These are phyloP conservation scores for Trichoderma sp. DNA, from an alignment of 2,329 filamentous ascomycete genomes.

Conservation along the genomic window DNA sequence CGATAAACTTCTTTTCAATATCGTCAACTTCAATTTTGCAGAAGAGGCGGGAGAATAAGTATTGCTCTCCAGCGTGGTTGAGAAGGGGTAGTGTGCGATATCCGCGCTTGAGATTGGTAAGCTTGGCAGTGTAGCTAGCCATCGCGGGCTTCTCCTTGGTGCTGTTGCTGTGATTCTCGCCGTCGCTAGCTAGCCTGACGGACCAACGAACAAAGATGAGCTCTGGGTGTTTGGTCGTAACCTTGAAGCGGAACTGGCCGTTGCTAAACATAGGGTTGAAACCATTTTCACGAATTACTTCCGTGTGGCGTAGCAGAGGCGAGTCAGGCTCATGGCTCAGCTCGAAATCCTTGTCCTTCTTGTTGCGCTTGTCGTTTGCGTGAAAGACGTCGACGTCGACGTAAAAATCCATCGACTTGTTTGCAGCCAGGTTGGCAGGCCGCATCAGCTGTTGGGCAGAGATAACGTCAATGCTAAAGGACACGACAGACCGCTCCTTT, in stretches of 20 bases:
- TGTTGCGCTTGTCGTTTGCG: constrained; percentile 89
- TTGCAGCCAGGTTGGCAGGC: constrained; percentile 67
- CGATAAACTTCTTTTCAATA: constrained; percentile 55
- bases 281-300: constrained; percentile 80
- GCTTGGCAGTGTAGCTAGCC: constrained; percentile 89
- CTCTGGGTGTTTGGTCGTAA: constrained; percentile 92
- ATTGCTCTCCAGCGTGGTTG: constrained; percentile 86
- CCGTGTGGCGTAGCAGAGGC: constrained; percentile 75
- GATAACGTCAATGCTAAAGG: constrained; percentile 82
- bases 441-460: constrained; percentile 94
- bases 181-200: constrained; percentile 78
- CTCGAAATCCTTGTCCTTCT: constrained; percentile 68
- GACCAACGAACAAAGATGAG: constrained; percentile 92
- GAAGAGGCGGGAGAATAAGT: constrained; percentile 91
- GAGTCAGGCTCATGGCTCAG: constrained; percentile 45
- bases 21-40: constrained; percentile 73
- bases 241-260: constrained; percentile 71
- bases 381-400: constrained; percentile 94
- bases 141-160: constrained; percentile 57
- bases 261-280: constrained; percentile 84
- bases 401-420: constrained; percentile 81
- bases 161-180: constrained; percentile 59
- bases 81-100: constrained; percentile 89
- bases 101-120: constrained; percentile 83
- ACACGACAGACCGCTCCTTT: constrained; percentile 76